phyloP scores from a whole-genome alignment of 164 flowering plant species.

The Cinnamomum chago region DNA sequence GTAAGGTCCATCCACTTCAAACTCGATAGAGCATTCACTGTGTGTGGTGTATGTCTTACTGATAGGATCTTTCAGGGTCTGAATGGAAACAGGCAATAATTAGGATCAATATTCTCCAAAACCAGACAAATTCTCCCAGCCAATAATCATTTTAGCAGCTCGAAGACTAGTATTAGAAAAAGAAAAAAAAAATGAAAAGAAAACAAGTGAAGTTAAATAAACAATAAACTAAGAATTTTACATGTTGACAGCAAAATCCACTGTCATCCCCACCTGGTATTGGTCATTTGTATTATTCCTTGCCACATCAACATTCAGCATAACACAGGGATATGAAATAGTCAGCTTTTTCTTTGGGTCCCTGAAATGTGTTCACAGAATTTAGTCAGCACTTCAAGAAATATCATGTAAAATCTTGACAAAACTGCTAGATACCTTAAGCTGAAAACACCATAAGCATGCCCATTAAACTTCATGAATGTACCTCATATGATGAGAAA shows the following conservation, averaged over 20 bases:
- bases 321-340: constrained; percentile 97
- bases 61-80: constrained; percentile 82
- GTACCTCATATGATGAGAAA: background rate
- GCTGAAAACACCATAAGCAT: background rate
- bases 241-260: background rate
- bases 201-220: background rate
- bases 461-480: background rate
- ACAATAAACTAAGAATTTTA: background rate
- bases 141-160: background rate
- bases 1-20: constrained; percentile 99
- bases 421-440: background rate
- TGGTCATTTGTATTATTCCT: constrained; percentile 96
- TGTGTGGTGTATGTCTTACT: constrained; percentile 75
- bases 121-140: background rate
- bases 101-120: background rate
- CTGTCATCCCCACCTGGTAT: constrained; percentile 66
- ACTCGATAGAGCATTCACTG: constrained; percentile 98
- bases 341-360: constrained; percentile 86
- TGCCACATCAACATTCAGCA: constrained; percentile 98
- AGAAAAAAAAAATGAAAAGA: background rate
- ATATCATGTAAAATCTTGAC: background rate
- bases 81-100: constrained; percentile 15
- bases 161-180: background rate
- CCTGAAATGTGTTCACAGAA: constrained; percentile 34
- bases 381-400: background rate